Conservation (phyloP, 306 rosid species). For the Lupinus albus region DNA sequence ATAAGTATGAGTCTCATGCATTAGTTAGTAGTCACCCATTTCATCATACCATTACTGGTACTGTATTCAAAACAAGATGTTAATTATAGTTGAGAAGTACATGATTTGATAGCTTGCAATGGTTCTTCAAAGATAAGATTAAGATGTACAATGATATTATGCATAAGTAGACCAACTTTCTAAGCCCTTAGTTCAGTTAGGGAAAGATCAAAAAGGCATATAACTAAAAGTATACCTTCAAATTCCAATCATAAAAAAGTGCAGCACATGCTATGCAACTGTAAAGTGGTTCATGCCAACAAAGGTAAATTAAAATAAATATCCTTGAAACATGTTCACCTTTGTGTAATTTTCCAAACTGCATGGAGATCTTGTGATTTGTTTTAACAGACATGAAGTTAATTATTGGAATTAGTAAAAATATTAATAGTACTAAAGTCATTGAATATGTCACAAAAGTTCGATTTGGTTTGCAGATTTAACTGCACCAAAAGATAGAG, state of each 20-base stretch:
- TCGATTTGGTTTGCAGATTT: slow-evolving; percentile 2
- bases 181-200: not conserved
- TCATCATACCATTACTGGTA: slow-evolving; percentile 13
- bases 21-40: too few relatives aligned
- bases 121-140: slow-evolving; percentile 30
- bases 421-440: not conserved
- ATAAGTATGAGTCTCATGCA: too few relatives aligned
- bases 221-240: not conserved
- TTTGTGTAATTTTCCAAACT: slow-evolving; percentile 14
- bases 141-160: slow-evolving; percentile 13
- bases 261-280: not conserved
- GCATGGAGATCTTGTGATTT: slow-evolving; percentile 36
- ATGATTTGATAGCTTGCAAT: slow-evolving; percentile 34
- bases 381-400: not conserved
- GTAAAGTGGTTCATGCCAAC: slow-evolving; percentile 31
- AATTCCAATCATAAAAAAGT: slow-evolving; percentile 2
- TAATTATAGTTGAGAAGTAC: slow-evolving; percentile 11
- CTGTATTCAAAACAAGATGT: slow-evolving; percentile 37
- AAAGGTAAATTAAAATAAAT: slow-evolving; percentile 21
- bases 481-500: slow-evolving; percentile 1
- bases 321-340: not conserved
- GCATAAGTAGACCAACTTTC: not conserved
- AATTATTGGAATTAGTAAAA: slow-evolving; percentile 10
- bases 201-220: not conserved
- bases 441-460: slow-evolving; percentile 10